Evolutionary conservation across 2,329 filamentous ascomycete species (phyloP), one percentile per base, ranked within the genome.

Genomic region (Talaromyces sp.): DNA sequence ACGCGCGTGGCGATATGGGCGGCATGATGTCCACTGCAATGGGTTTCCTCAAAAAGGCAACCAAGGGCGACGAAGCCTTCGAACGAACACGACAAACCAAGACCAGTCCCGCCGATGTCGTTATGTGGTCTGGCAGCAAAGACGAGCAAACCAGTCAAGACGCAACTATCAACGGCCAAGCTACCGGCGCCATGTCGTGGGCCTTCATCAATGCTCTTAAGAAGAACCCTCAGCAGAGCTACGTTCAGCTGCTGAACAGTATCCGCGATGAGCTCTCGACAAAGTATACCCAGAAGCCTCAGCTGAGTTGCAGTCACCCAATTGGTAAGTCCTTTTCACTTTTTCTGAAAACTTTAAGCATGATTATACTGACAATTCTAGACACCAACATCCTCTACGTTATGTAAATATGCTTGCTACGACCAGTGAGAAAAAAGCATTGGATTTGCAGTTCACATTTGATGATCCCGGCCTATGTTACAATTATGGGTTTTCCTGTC

Each of bases 121-220:
- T 99, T 73, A 96, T 97, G 90, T 96, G 93, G 89, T 96, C 91
- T 63, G 95, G 95, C 60, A 96, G 91, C 79, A 97, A 96, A 77
- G 95, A 99, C 72, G 86, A 88, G 63, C 95, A 98, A 78, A 99
- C 95, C 68, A 96, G 92, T 62, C 90, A 91, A 77, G 95, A 99
- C 75, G 93, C 95, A 13, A 90, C 87, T 29, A 97, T 98, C 66
- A 86, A 84, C 50, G 87, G 91, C 60, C 84, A 97, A 78, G 93
- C 95, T 35, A 99, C 95, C 0, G 95, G 95, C 59, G 95, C 95
- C 75, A 98, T 99, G 95, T 96, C 92, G 3, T 97, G 90, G 86
- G 95, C 95, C 2, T 99, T 99, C 75, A 95, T 99, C 75, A 87
- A 84, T 1, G 89, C 93, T 21, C 83, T 98, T 70, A 93, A 90